Percentiles rank a stretch among this genome's conserved stretches.
Conservation (phyloP, 2,329 filamentous ascomycete genomes). For the Fusarium sp. region DNA sequence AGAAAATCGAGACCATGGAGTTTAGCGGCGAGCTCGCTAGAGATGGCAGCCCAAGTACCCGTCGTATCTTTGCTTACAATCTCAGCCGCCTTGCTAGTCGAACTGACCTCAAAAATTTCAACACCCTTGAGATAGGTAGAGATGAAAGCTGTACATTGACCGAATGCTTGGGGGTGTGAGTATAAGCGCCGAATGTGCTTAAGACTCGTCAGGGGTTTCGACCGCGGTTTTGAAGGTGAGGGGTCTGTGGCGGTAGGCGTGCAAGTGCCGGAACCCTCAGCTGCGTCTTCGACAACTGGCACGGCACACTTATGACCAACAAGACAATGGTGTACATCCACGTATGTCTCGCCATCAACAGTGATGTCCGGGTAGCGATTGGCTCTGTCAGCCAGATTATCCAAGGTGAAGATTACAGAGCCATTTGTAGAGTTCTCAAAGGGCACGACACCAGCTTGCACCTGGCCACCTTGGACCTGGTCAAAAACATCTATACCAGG, state of each 20-base stretch:
- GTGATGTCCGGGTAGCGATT: constrained; percentile 72
- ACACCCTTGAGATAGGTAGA: constrained; percentile 74
- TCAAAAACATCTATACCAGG: constrained; percentile 76
- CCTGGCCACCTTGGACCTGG: constrained; percentile 74
- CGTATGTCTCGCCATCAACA: constrained; percentile 86
- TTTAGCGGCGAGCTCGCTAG: constrained; percentile 77
- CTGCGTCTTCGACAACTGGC: constrained; percentile 43
- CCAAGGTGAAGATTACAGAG: constrained; percentile 88
- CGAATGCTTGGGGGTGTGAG: constrained; percentile 95
- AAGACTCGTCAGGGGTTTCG: constrained; percentile 63
- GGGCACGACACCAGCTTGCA: constrained; percentile 83
- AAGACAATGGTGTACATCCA: constrained; percentile 89
- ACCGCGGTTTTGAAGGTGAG: constrained; percentile 56
- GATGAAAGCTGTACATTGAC: constrained; percentile 86
- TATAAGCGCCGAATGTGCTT: constrained; percentile 79
- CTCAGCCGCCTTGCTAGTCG: constrained; percentile 86
- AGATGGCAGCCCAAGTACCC: constrained; percentile 79
- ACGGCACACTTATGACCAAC: constrained; percentile 63
- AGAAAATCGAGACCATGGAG: constrained; percentile 76
- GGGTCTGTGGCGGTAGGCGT: constrained; percentile 63
- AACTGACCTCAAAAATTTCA: constrained; percentile 86
- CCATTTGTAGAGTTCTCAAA: constrained; percentile 98
- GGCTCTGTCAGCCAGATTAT: constrained; percentile 83
- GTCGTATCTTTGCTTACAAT: constrained; percentile 71
- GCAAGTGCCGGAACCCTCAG: constrained; percentile 56